Evolutionary conservation across 1,284 basidiomycete genomes (phyloP).

Genomic region (Peniophora sp.): DNA sequence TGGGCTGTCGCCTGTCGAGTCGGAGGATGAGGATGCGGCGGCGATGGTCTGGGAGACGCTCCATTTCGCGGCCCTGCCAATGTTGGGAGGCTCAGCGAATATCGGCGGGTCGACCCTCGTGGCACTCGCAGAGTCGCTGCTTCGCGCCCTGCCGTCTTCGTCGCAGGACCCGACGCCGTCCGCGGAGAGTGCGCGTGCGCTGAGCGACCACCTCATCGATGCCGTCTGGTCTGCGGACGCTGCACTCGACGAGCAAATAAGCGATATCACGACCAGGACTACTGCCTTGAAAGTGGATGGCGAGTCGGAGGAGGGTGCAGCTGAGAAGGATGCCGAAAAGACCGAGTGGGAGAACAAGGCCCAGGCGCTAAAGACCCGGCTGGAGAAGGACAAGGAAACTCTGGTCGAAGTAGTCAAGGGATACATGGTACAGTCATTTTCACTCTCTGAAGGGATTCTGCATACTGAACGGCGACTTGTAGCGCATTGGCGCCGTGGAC

Average conservation of each 20-base stretch:
- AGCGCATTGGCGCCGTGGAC: conserved; percentile 51
- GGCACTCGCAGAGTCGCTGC: conserved; percentile 54
- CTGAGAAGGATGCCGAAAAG: conserved; percentile 10
- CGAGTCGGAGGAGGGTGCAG: conserved; percentile 14
- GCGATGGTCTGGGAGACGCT: conserved; percentile 61
- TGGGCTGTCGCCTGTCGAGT: conserved; percentile 49
- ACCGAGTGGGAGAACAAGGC: conserved; percentile 22
- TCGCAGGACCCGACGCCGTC: conserved; percentile 38
- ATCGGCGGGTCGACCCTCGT: conserved; percentile 44
- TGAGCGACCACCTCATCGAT: conserved; percentile 69
- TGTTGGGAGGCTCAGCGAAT: conserved; percentile 40
- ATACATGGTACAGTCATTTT: conserved; percentile 48
- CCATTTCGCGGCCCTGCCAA: conserved; percentile 45
- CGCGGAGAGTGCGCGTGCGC: conserved; percentile 31
- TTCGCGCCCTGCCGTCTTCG: conserved; percentile 57
- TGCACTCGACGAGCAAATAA: conserved; percentile 61
- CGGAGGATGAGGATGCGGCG: conserved; percentile 43
- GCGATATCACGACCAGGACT: conserved; percentile 33
- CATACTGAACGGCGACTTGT: conserved; percentile 1
- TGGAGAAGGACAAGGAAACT: conserved; percentile 52
- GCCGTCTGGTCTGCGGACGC: conserved; percentile 73
- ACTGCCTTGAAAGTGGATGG: conserved; percentile 11
- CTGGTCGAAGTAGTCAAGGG: conserved; percentile 52
- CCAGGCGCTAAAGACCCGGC: conserved; percentile 37
- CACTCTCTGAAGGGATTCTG: not conserved